Conservation (phyloP, 805 yeast species). For the Ogataea parapolymorpha region DNA sequence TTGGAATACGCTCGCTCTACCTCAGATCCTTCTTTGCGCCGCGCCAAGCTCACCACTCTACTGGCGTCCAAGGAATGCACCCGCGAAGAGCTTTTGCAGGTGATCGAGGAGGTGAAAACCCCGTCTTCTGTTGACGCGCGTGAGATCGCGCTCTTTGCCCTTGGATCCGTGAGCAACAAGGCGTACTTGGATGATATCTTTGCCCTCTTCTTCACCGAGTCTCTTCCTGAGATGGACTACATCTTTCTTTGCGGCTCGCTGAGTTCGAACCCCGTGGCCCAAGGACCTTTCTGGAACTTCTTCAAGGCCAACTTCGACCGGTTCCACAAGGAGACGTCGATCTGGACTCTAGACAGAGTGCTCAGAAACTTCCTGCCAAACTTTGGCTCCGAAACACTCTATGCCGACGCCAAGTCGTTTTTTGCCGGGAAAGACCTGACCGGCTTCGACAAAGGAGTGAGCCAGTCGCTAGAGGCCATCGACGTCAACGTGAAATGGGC, state of each 20-base stretch:
- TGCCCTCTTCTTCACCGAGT: conserved; percentile 39
- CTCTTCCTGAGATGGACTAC: conserved; percentile 57
- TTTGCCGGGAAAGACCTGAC: conserved; percentile 44
- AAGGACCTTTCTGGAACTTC: conserved; percentile 46
- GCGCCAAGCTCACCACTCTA: conserved; percentile 42
- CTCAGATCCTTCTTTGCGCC: conserved; percentile 39
- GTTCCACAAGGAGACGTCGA: conserved; percentile 39
- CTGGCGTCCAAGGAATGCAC: conserved; percentile 36
- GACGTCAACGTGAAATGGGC: conserved; percentile 49
- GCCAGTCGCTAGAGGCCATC: conserved; percentile 55
- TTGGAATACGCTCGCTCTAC: conserved; percentile 13
- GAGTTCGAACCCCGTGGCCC: conserved; percentile 42
- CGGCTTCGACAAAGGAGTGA: conserved; percentile 57
- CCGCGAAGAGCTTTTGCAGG: conserved; percentile 35
- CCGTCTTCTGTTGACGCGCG: conserved; percentile 57
- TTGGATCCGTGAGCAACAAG: conserved; percentile 44
- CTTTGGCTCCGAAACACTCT: conserved; percentile 35
- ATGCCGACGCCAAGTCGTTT: conserved; percentile 39
- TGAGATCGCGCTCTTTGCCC: conserved; percentile 54
- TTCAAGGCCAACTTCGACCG: conserved; percentile 45
- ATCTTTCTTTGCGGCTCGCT: conserved; percentile 48
- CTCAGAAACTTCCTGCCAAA: conserved; percentile 34
- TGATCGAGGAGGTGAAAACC: conserved; percentile 43
- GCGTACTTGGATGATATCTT: conserved; percentile 39
- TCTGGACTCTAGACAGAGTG: conserved; percentile 35